Conservation (phyloP, 2,329 filamentous ascomycete genomes). For the Venturia nashicola region DNA sequence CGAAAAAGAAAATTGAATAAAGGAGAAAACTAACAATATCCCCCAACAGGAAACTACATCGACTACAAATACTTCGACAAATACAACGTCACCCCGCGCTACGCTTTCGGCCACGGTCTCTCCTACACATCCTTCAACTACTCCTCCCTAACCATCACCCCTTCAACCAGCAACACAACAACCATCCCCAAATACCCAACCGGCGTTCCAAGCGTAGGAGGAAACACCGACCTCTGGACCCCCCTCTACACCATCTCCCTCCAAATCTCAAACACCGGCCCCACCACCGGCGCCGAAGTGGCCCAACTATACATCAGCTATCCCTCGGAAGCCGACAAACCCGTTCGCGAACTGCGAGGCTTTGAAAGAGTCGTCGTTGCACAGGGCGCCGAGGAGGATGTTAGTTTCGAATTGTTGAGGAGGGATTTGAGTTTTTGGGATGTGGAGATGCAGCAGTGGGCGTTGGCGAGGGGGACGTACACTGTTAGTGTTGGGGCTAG, state of each 20-base stretch:
- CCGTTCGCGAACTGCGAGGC: constrained; percentile 45
- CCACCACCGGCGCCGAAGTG: constrained; percentile 37
- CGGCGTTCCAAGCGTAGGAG: neutral
- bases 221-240: neutral
- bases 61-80: constrained; percentile 9
- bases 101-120: constrained; percentile 6
- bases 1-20: too few species aligned
- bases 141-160: neutral
- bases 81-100: neutral
- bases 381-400: constrained; percentile 33
- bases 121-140: constrained; percentile 9
- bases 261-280: constrained; percentile 30
- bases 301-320: constrained; percentile 48
- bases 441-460: constrained; percentile 46
- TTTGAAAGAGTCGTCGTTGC: constrained; percentile 47
- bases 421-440: constrained; percentile 57
- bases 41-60: neutral
- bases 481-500: constrained; percentile 46
- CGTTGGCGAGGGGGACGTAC: constrained; percentile 23
- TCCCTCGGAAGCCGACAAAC: constrained; percentile 46
- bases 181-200: neutral
- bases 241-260: neutral
- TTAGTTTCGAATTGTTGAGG: constrained; percentile 42
- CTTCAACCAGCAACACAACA: neutral
- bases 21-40: neutral